phyloP scores from a whole-genome alignment of 2,329 filamentous ascomycete species.

The Zalaria sp. region DNA sequence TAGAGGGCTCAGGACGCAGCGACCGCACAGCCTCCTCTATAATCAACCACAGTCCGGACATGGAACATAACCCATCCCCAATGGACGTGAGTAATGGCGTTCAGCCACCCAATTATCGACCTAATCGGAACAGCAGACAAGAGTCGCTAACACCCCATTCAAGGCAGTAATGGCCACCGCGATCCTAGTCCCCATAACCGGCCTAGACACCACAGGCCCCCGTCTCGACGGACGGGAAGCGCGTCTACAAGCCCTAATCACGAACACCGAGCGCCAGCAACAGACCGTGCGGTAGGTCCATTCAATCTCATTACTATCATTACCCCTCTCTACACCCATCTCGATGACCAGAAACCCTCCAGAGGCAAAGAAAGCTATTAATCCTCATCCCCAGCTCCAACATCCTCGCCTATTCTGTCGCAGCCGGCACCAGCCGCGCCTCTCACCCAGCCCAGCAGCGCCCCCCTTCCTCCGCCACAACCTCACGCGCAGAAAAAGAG shows the following conservation, averaged over 20 bases:
- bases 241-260: conserved; percentile 2
- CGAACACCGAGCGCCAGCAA: conserved; percentile 4
- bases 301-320: neutral
- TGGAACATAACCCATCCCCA: too few relatives aligned
- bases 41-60: too few relatives aligned
- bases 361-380: neutral
- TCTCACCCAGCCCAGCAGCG: too few relatives aligned
- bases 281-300: conserved; percentile 3
- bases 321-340: neutral
- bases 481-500: neutral
- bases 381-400: neutral
- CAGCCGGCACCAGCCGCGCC: too few relatives aligned
- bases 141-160: neutral
- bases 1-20: too few relatives aligned
- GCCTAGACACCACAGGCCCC: conserved; percentile 4
- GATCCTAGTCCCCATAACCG: conserved; percentile 6
- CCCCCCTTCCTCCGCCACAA: too few relatives aligned
- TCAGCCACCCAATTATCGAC: too few relatives aligned
- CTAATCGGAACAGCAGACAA: too few relatives aligned
- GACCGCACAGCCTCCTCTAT: too few relatives aligned
- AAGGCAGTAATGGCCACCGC: conserved; percentile 5
- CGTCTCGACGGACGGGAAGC: conserved; percentile 1
- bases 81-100: too few relatives aligned
- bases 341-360: neutral
- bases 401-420: neutral